Conservation (phyloP, 352 stramenopile genomes). For the Phytopythium boreale region DNA sequence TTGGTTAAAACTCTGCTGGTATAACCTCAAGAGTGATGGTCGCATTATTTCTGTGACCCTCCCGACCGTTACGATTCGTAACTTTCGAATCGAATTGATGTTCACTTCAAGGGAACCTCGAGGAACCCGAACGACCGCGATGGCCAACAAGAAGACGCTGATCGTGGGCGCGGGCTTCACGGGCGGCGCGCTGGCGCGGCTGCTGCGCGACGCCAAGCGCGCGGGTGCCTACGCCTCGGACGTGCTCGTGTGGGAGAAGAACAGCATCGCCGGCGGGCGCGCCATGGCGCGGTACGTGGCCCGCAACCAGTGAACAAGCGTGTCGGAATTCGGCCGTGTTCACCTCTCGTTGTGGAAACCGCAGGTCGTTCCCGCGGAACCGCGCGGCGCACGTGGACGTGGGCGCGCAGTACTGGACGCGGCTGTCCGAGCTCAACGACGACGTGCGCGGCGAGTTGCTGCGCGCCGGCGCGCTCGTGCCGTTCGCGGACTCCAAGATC, state of each 20-base stretch:
- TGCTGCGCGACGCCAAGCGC: constrained; percentile 40
- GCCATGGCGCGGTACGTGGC: constrained; percentile 54
- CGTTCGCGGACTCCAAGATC: constrained; percentile 50
- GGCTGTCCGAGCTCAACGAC: constrained; percentile 42
- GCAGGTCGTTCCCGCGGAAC: constrained; percentile 56
- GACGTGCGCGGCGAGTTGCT: constrained; percentile 41
- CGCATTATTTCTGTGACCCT: not conserved
- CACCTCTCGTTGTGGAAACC: not conserved
- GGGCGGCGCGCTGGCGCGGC: constrained; percentile 39
- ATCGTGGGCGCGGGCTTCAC: constrained; percentile 67
- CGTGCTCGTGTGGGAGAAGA: constrained; percentile 68
- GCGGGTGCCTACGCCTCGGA: constrained; percentile 19
- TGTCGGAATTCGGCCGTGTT: not conserved
- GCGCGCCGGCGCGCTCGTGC: constrained; percentile 26
- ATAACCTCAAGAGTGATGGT: not conserved
- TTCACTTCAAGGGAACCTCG: not conserved
- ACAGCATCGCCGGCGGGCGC: constrained; percentile 58
- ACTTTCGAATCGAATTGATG: too few relatives aligned
- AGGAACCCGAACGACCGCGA: not conserved
- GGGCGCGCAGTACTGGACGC: constrained; percentile 68
- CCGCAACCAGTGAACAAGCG: too few relatives aligned
- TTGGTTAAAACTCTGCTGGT: not conserved
- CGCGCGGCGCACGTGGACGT: constrained; percentile 57
- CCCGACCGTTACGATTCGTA: too few relatives aligned
- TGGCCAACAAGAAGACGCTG: constrained; percentile 44